Evolutionary conservation across 139 green algal genomes (phyloP).

Genomic region (Micractinium sp.): DNA sequence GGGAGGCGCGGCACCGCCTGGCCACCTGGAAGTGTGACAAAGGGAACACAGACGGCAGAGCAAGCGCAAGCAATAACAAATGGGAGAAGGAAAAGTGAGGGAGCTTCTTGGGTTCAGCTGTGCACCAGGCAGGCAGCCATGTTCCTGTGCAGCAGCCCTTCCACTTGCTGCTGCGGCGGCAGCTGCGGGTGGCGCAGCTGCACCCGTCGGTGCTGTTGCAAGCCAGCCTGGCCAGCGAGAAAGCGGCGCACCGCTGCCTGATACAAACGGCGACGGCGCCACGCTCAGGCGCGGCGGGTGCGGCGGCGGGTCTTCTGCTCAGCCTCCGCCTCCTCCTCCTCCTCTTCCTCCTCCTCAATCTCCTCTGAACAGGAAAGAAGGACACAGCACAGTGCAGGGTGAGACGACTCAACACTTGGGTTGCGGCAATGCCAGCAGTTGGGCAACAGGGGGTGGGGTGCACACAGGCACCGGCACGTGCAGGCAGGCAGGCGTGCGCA

Average conservation of each 20-base stretch:
- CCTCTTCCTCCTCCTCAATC: slow-evolving; percentile 30
- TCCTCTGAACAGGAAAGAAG: neutral
- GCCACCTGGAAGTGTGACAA: too few species aligned
- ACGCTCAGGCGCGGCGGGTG: slow-evolving; percentile 45
- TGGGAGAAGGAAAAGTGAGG: neutral
- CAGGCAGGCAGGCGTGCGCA: neutral
- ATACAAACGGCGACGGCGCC: too few species aligned
- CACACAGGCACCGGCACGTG: neutral
- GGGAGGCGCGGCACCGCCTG: too few species aligned
- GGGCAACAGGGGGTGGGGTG: neutral
- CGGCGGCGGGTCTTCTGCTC: slow-evolving; percentile 19
- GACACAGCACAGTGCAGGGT: neutral
- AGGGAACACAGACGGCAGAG: too few species aligned
- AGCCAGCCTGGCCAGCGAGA: too few species aligned
- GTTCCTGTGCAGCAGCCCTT: too few species aligned
- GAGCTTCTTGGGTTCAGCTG: neutral
- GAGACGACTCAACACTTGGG: neutral
- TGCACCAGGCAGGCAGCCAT: neutral
- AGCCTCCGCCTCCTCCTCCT: slow-evolving; percentile 22
- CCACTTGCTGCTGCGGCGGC: neutral
- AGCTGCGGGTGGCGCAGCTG: neutral
- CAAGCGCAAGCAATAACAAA: neutral
- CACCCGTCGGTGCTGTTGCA: neutral
- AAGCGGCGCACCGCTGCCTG: too few species aligned
- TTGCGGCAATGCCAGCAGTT: too few species aligned